Base-by-base conservation (phyloP, 192 early-diverging fungal genomes). In the Coemansia sp. region DNA sequence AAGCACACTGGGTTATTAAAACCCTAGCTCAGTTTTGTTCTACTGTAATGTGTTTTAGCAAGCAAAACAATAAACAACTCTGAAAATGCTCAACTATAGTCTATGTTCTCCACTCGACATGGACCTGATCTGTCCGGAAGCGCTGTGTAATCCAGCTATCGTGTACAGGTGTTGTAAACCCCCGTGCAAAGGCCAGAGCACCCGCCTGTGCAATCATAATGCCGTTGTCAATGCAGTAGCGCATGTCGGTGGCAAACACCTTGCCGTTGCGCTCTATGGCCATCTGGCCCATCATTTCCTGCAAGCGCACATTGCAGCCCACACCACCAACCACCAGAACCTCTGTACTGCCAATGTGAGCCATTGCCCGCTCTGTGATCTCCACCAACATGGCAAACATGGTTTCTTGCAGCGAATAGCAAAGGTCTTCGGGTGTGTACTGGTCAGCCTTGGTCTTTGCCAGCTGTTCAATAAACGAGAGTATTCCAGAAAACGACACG, bases 381-480 rank as follows among this genome's bases (percentile, higher is more conserved):
- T 99, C 97, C n/a, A 99, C 94, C 45, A 99, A 82, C 97, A 99
- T 99, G 12, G 97, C 94, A 93, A 98, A 99, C 51, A 97, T 71
- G 2, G 90, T 99, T 65, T 99, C 97, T 58, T 99, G 97, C 23
- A 99, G 76, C 32, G 94, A 96, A 67, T 88, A 99, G 79, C 97
- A 99, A n/a, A 99, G 82, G 58, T 99, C 95, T 21, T 93, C 95
- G 15, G 85, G 81, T 5, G 92, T 90, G 22, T 85, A 73, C 59
- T 82, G 76, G 21, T 61, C 77, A 0, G 87, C 59, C 54, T 87
- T 73, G 2, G 84, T 87, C 45, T 87, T 84, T 27, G 88, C 89
- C 5, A 93, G 60, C 15, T 79, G 75, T 68, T 99, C 96, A 48
- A 98, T 91, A 64, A 88, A 82, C 2, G 94, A 90, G 45, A 99